Conservation (phyloP, 345 rosid genomes). For the Ceriops tagal region DNA sequence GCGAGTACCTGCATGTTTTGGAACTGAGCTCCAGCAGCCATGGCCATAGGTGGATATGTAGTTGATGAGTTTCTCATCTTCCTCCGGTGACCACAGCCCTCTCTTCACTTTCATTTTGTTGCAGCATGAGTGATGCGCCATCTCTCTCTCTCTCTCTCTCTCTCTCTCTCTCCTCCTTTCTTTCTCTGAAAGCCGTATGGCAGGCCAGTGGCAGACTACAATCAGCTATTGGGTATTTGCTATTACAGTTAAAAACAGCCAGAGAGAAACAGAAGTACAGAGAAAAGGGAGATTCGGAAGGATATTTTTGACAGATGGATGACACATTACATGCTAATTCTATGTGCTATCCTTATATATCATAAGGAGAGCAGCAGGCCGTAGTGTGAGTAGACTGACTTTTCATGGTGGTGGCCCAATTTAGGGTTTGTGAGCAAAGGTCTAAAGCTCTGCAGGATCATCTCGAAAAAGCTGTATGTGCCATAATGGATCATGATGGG, state of each 20-base stretch:
- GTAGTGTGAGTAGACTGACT: background rate
- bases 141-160: slow-evolving; percentile 19
- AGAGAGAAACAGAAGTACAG: too few species aligned
- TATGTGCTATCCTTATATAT: too few species aligned
- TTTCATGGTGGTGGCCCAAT: slow-evolving; percentile 34
- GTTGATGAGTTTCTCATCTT: slow-evolving; percentile 92
- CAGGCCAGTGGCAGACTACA: slow-evolving; percentile 28
- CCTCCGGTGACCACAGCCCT: slow-evolving; percentile 97
- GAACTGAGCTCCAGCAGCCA: slow-evolving; percentile 98
- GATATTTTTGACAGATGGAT: too few species aligned
- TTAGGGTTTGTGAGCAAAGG: slow-evolving; percentile 55
- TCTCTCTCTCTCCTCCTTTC: background rate
- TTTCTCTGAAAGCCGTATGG: background rate
- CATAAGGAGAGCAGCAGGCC: background rate
- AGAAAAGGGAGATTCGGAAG: too few species aligned
- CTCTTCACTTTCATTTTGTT: slow-evolving; percentile 98
- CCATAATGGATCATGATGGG: slow-evolving; percentile 24
- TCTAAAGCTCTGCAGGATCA: slow-evolving; percentile 47
- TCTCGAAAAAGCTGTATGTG: slow-evolving; percentile 33
- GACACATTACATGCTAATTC: too few species aligned
- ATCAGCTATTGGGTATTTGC: slow-evolving; percentile 25
- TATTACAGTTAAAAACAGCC: too few species aligned
- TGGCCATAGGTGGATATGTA: slow-evolving; percentile 88
- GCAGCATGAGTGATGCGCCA: slow-evolving; percentile 98
- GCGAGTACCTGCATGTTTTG: slow-evolving; percentile 70